Percentiles rank a stretch among this genome's conserved stretches.
Conservation (phyloP, 2,329 filamentous ascomycete species). For the Monosporascus sp. region DNA sequence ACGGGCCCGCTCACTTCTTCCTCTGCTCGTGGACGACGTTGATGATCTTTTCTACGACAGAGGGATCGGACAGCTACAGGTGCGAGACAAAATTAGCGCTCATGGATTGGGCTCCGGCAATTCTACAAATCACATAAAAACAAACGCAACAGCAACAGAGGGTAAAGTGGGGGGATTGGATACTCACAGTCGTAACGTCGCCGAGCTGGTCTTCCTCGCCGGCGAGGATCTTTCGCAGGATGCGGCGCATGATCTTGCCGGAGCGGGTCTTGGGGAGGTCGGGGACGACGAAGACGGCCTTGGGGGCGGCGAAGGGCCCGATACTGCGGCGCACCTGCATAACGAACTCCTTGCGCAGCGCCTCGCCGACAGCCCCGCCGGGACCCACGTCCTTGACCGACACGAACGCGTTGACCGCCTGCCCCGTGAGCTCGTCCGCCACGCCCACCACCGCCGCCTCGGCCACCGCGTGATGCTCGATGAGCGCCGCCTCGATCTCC, state of each 20-base stretch:
- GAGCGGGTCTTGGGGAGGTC: conserved; percentile 96
- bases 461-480: conserved; percentile 84
- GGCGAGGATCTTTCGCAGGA: conserved; percentile 93
- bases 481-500: conserved; percentile 93
- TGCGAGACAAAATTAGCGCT: not conserved
- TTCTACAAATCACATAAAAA: no score
- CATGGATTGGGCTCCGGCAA: no score
- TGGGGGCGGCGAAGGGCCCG: conserved; percentile 93
- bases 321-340: conserved; percentile 96
- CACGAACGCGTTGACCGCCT: conserved; percentile 96
- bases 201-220: conserved; percentile 96
- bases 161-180: not conserved
- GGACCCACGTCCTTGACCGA: conserved; percentile 82
- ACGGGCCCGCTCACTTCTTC: conserved; percentile 38
- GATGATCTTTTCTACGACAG: conserved; percentile 87
- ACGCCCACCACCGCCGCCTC: conserved; percentile 96
- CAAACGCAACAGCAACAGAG: not conserved
- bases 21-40: conserved; percentile 62
- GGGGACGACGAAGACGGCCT: conserved; percentile 83
- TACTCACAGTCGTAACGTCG: conserved; percentile 80
- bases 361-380: conserved; percentile 62
- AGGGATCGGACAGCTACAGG: conserved; percentile 75
- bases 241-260: conserved; percentile 98
- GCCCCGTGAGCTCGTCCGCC: conserved; percentile 87
- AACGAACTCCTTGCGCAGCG: conserved; percentile 87